phyloP scores from a whole-genome alignment of 805 yeast species.

The Sugiyamaella boreocaroliniensis region DNA sequence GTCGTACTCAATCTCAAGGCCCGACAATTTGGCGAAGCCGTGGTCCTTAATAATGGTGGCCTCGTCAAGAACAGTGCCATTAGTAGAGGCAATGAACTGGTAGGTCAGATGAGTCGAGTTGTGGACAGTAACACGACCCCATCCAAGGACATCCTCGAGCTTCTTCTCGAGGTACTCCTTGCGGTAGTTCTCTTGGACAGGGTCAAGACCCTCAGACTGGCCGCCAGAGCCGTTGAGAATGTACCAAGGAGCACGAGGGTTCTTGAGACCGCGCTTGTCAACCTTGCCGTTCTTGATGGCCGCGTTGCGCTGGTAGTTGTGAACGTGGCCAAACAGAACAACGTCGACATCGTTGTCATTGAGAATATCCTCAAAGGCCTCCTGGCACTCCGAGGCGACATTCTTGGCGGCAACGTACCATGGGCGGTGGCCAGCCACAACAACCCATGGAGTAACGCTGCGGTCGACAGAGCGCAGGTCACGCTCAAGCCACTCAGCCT shows the following conservation, averaged over 20 bases:
- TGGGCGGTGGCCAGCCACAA: constrained; percentile 28
- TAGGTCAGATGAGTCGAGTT: constrained; percentile 29
- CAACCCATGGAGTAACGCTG: constrained; percentile 25
- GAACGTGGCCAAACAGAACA: constrained; percentile 24
- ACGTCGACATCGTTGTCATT: constrained; percentile 22
- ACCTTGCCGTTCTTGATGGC: constrained; percentile 21
- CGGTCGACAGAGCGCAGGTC: constrained; percentile 28
- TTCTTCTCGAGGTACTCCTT: constrained; percentile 10
- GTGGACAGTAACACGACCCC: constrained; percentile 28
- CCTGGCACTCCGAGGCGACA: constrained; percentile 18
- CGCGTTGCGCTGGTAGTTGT: constrained; percentile 21
- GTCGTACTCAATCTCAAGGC: background rate
- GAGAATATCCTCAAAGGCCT: constrained; percentile 22
- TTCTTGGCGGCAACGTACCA: constrained; percentile 26
- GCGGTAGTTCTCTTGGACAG: constrained; percentile 3
- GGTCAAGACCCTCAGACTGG: constrained; percentile 27
- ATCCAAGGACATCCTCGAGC: constrained; percentile 20
- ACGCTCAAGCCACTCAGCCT: constrained; percentile 26
- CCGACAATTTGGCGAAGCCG: background rate
- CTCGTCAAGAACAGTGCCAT: constrained; percentile 24
- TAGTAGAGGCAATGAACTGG: constrained; percentile 25
- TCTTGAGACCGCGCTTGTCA: constrained; percentile 27
- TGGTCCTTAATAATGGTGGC: constrained; percentile 24
- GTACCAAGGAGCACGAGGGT: constrained; percentile 29
- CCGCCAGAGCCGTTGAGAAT: constrained; percentile 30